These are phyloP conservation scores for Aspergillus felis DNA, from an alignment of 2,329 filamentous ascomycete species.

Conservation along the genomic window DNA sequence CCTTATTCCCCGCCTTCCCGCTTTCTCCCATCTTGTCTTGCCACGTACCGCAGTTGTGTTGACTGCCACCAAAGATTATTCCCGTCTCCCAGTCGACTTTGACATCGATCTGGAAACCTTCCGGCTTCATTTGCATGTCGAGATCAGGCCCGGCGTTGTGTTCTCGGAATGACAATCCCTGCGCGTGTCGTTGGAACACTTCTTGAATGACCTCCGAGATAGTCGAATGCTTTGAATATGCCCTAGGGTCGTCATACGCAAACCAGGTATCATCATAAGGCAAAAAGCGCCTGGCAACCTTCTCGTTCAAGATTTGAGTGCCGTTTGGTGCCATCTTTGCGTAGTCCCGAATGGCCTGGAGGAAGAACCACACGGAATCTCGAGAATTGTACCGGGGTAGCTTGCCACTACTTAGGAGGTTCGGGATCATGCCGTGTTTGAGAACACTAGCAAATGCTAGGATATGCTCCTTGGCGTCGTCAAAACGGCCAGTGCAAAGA, in stretches of 20 bases:
- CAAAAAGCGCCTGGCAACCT: conserved; percentile 78
- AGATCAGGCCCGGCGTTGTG: conserved; percentile 86
- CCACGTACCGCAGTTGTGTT: conserved; percentile 96
- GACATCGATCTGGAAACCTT: conserved; percentile 89
- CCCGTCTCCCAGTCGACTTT: conserved; percentile 88
- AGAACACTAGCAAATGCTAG: conserved; percentile 90
- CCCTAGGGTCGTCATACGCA: conserved; percentile 69
- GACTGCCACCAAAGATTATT: conserved; percentile 89
- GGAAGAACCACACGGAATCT: conserved; percentile 96
- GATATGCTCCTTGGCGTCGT: conserved; percentile 90
- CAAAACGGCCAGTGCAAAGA: conserved; percentile 81
- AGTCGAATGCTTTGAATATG: conserved; percentile 79
- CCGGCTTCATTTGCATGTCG: conserved; percentile 87
- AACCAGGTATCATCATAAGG: conserved; percentile 98
- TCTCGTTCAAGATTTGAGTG: conserved; percentile 66
- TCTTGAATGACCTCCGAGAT: conserved; percentile 91
- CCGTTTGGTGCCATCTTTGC: conserved; percentile 76
- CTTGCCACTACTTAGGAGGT: conserved; percentile 80
- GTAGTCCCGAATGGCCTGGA: conserved; percentile 95
- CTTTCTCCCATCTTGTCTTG: conserved; percentile 99
- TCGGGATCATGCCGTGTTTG: conserved; percentile 98
- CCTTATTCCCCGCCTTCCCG: conserved; percentile 83
- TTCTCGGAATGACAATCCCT: conserved; percentile 86
- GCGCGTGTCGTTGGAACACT: conserved; percentile 84
- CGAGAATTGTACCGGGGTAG: conserved; percentile 90